Base-by-base conservation (phyloP, 352 stramenopile genomes). In the Phytophthora niederhauseri region DNA sequence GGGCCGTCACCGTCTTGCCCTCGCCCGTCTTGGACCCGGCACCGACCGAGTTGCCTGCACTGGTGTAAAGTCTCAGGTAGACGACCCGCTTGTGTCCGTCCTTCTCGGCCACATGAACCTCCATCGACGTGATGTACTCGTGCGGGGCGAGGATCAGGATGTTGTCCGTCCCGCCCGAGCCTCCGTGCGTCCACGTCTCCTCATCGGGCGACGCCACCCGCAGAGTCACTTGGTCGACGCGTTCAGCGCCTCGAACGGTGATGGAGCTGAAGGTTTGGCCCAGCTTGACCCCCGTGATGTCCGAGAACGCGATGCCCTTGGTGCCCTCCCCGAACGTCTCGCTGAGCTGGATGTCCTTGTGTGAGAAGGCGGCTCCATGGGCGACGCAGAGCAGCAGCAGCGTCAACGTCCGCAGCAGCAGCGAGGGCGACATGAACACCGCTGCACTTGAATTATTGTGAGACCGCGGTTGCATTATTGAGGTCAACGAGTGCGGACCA, bases 61-160 rank as follows among this genome's bases (percentile, higher is more conserved):
- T 73, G 9, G 66, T 73, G 20, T 2, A 50, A 3, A 74, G 28
- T 49, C 46, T 45, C n/a, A 74, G 34, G 24, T 66, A 70, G 15
- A 70, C 49, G 0, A 74, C 67, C 6, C 67, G 55, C 41, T 51
- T 70, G 36, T 46, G 36, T 14, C 67, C 28, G 19, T 15, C 9
- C 15, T 70, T 67, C 56, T 64, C 50, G 31, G 36, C 67, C 41
- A 65, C 54, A 20, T 74, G 57, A 22, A 70, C 46, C 28, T 74
- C 55, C 61, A 74, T 74, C 1, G 61, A 67, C 1, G 45, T 74
- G 26, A 74, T 50, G 30, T 67, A 67, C 36, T 74, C 67, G 9
- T 50, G 50, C 2, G 49, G 17, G 0, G 15, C 30, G 4, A 74
- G 19, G 28, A 51, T 67, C 17, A 74, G 56, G n/a, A 64, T 59